These are phyloP conservation scores for Phytophthora pisi DNA, from an alignment of 352 stramenopile genomes.

Conservation along the genomic window DNA sequence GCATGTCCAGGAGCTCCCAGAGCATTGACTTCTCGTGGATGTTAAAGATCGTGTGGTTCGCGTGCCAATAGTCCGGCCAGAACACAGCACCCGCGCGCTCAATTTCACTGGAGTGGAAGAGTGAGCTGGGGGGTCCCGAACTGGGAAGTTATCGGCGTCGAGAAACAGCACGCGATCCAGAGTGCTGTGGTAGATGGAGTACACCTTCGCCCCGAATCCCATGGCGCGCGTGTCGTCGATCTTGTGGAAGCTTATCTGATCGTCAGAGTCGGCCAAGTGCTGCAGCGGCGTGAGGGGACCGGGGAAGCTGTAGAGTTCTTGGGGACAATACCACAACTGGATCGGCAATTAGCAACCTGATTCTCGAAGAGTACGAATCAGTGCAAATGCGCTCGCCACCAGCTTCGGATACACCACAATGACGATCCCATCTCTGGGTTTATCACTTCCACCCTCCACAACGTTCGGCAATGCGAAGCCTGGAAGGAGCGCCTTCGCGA, in stretches of 20 bases:
- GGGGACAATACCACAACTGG: constrained; percentile 56
- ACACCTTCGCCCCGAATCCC: constrained; percentile 57
- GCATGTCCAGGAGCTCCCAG: constrained; percentile 54
- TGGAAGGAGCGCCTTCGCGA: constrained; percentile 22
- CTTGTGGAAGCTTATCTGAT: constrained; percentile 19
- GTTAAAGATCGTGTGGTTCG: constrained; percentile 63
- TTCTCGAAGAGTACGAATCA: constrained; percentile 40
- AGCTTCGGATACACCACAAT: constrained; percentile 63
- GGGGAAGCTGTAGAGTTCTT: constrained; percentile 40
- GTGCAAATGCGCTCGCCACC: constrained; percentile 46
- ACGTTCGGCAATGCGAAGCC: constrained; percentile 29
- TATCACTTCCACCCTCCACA: not conserved
- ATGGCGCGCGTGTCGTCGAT: constrained; percentile 38
- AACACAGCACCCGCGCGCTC: constrained; percentile 48
- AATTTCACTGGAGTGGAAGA: constrained; percentile 52
- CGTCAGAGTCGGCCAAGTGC: constrained; percentile 30
- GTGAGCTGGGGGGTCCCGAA: constrained; percentile 47
- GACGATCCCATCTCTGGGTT: constrained; percentile 39
- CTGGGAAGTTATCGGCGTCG: constrained; percentile 61
- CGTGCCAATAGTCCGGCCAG: constrained; percentile 73
- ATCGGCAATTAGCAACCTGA: constrained; percentile 50
- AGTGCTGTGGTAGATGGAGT: constrained; percentile 47
- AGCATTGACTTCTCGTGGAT: constrained; percentile 54
- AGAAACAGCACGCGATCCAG: constrained; percentile 58
- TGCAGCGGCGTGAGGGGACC: constrained; percentile 27